Percentiles rank a stretch among this genome's conserved stretches.
phyloP scores from a whole-genome alignment of 1,139 yeast genomes.

The Torulaspora pretoriensis region DNA sequence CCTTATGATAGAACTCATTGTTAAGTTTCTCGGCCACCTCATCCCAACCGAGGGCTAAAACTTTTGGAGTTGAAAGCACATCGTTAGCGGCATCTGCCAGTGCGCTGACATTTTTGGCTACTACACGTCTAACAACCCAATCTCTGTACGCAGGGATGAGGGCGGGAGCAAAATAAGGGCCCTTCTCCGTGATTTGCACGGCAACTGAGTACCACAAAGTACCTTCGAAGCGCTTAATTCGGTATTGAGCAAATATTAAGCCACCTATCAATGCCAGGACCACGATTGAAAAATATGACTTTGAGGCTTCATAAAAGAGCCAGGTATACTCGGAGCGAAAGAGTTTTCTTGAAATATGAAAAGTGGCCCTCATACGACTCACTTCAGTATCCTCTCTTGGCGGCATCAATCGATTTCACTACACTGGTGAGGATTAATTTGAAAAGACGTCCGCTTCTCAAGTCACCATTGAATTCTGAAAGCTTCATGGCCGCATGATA shows the following conservation, averaged over 20 bases:
- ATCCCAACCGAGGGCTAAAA: not conserved
- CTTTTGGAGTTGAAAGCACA: not conserved
- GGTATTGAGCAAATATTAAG: not conserved
- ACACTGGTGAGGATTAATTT: too few species aligned
- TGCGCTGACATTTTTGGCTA: not conserved
- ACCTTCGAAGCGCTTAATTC: too few species aligned
- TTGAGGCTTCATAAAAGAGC: not conserved
- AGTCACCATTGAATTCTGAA: too few species aligned
- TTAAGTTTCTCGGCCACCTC: conserved; percentile 3
- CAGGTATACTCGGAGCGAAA: not conserved
- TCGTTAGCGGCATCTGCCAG: not conserved
- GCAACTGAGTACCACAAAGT: too few species aligned
- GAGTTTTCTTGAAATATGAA: not conserved
- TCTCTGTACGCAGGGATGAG: too few species aligned
- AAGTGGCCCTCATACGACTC: not conserved
- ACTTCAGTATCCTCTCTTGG: not conserved
- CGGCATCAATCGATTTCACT: too few species aligned
- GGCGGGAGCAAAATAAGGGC: too few species aligned
- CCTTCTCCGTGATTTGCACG: not conserved
- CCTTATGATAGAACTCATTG: not conserved
- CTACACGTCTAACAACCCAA: not conserved
- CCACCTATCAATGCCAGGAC: not conserved
- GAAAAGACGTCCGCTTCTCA: too few species aligned
- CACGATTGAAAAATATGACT: not conserved
- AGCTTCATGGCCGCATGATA: too few species aligned